phyloP scores from a whole-genome alignment of 805 yeast species.

The Grigorovia transvaalensis region DNA sequence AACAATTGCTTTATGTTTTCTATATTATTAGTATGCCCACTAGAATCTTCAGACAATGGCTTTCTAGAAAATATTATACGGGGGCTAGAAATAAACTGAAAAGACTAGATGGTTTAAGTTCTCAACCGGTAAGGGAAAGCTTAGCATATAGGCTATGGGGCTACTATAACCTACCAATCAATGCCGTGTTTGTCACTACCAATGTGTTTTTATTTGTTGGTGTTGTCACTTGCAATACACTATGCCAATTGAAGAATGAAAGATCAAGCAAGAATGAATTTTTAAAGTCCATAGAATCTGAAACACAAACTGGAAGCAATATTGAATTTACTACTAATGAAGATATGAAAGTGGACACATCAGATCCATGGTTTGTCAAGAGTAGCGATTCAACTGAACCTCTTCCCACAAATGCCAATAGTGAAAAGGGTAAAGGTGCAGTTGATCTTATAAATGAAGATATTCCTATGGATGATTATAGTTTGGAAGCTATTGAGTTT shows the following conservation, averaged over 20 bases:
- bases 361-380: not conserved
- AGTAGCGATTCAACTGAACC: not conserved
- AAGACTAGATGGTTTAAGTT: not conserved
- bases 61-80: not conserved
- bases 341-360: not conserved
- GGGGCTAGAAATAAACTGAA: not conserved
- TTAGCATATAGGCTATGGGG: slow-evolving; percentile 21
- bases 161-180: slow-evolving; percentile 32
- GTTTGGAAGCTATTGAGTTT: not conserved
- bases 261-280: not conserved
- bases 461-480: not conserved
- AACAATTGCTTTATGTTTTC: not conserved
- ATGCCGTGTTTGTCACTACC: slow-evolving; percentile 30
- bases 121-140: not conserved
- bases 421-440: not conserved
- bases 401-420: slow-evolving; percentile 1
- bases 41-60: not conserved
- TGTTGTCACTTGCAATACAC: slow-evolving; percentile 25
- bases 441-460: not conserved
- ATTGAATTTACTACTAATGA: not conserved
- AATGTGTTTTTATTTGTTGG: slow-evolving; percentile 29
- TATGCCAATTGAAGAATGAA: slow-evolving; percentile 10
- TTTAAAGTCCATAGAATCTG: not conserved
- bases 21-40: not conserved
- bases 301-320: not conserved